These are phyloP conservation scores for Yamadazyma diddensiae DNA, from an alignment of 1,139 yeast species.

Conservation along the genomic window DNA sequence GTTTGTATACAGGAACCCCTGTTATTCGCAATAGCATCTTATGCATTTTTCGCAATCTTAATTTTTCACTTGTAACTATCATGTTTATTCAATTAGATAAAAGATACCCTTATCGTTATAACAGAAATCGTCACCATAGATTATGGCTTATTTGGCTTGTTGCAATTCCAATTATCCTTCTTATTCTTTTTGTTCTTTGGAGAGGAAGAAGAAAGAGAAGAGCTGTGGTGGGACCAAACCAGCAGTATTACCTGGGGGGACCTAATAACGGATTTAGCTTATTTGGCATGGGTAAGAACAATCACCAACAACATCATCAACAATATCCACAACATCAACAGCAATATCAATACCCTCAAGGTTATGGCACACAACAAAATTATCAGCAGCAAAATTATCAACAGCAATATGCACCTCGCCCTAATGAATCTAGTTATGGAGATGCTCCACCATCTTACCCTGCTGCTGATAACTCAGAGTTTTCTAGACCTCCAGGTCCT, in stretches of 20 bases:
- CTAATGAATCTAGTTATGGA: constrained; percentile 9
- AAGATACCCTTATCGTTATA: constrained; percentile 26
- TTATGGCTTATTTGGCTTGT: constrained; percentile 11
- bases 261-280: constrained; percentile 1
- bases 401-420: constrained; percentile 4
- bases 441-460: constrained; percentile 17
- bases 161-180: constrained; percentile 5
- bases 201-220: constrained; percentile 8
- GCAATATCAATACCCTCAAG: not conserved
- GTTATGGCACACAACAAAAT: not conserved
- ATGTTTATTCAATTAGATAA: constrained; percentile 22
- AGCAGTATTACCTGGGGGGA: constrained; percentile 7
- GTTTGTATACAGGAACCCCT: too few relatives aligned
- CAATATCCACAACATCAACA: constrained; percentile 1
- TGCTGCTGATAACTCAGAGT: constrained; percentile 3
- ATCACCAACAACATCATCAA: constrained; percentile 5
- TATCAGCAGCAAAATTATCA: constrained; percentile 6
- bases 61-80: constrained; percentile 19
- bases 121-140: constrained; percentile 2
- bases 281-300: constrained; percentile 4
- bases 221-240: constrained; percentile 3
- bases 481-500: constrained; percentile 13
- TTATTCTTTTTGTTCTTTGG: constrained; percentile 5
- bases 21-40: too few relatives aligned
- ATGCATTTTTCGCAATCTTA: not conserved